Conservation (phyloP, 2,329 filamentous ascomycete genomes). For the Talaromyces verruculosus region DNA sequence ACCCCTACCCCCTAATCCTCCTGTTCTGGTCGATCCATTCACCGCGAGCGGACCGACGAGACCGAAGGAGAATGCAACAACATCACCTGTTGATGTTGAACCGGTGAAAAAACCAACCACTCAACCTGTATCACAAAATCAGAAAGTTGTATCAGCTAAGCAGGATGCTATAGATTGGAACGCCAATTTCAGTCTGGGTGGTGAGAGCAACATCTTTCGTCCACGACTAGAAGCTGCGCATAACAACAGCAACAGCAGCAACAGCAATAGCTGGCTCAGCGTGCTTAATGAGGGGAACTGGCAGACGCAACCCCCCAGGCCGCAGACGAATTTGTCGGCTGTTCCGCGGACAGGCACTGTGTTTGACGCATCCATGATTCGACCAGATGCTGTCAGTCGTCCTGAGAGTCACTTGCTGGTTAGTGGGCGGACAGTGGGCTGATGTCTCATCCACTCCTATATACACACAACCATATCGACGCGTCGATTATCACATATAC, state of each 20-base stretch:
- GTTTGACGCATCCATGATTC: constrained; percentile 34
- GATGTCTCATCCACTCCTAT: constrained; percentile 23
- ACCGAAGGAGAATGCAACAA: not conserved
- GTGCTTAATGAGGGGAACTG: constrained; percentile 75
- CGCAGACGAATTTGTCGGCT: constrained; percentile 30
- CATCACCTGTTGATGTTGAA: constrained; percentile 13
- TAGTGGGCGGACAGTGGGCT: constrained; percentile 41
- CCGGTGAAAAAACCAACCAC: constrained; percentile 13
- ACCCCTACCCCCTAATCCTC: constrained; percentile 16
- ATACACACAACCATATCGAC: not conserved
- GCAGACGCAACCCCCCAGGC: constrained; percentile 35
- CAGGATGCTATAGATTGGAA: constrained; percentile 17
- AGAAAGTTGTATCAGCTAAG: constrained; percentile 13
- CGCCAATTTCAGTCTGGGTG: constrained; percentile 9
- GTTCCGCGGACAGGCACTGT: constrained; percentile 33
- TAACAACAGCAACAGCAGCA: constrained; percentile 55
- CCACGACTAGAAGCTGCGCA: constrained; percentile 79
- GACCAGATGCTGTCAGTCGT: constrained; percentile 36
- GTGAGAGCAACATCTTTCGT: constrained; percentile 67
- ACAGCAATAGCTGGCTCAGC: constrained; percentile 81
- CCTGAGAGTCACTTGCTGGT: constrained; percentile 43
- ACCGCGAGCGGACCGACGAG: not conserved
- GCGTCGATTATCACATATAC: constrained; percentile 9
- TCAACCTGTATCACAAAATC: constrained; percentile 1
- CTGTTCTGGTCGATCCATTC: constrained; percentile 15